Percentiles rank a stretch among this genome's conserved stretches.
Evolutionary conservation across 345 rosid genomes (phyloP).

Genomic region (Viola odorata): DNA sequence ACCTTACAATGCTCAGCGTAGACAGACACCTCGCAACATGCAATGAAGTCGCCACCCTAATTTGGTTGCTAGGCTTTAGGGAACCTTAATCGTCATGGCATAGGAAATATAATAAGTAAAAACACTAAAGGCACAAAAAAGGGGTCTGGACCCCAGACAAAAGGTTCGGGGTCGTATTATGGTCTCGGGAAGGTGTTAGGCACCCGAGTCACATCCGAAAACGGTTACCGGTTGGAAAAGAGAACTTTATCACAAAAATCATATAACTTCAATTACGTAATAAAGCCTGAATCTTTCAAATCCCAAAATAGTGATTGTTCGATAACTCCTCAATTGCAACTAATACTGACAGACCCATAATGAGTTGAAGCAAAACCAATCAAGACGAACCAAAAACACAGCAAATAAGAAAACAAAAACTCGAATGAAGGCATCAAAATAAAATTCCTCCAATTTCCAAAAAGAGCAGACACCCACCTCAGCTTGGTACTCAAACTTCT

Average conservation of each 20-base stretch:
- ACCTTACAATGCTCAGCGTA: too few species aligned
- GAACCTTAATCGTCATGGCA: too few species aligned
- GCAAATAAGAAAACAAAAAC: neutral
- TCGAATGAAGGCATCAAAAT: neutral
- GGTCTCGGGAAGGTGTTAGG: too few species aligned
- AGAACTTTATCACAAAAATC: neutral
- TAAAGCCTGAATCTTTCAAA: neutral
- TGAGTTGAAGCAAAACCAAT: neutral
- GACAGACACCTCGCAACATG: too few species aligned
- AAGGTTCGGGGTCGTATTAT: too few species aligned
- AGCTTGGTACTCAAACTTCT: slow-evolving; percentile 96
- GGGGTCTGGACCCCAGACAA: too few species aligned
- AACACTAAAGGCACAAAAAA: too few species aligned
- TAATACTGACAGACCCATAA: neutral
- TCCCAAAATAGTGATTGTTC: neutral
- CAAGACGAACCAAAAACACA: neutral
- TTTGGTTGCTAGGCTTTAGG: too few species aligned
- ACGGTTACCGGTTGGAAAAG: neutral
- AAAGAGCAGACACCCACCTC: slow-evolving; percentile 56
- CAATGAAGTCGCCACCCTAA: too few species aligned
- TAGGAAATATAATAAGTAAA: too few species aligned
- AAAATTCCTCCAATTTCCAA: neutral
- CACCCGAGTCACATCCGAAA: too few species aligned
- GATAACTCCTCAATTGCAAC: neutral
- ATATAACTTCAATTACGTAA: neutral